Evolutionary conservation across 371 early-diverging fungal genomes (phyloP), one percentile per base, ranked within the genome.

Genomic region (Mortierella sp.): DNA sequence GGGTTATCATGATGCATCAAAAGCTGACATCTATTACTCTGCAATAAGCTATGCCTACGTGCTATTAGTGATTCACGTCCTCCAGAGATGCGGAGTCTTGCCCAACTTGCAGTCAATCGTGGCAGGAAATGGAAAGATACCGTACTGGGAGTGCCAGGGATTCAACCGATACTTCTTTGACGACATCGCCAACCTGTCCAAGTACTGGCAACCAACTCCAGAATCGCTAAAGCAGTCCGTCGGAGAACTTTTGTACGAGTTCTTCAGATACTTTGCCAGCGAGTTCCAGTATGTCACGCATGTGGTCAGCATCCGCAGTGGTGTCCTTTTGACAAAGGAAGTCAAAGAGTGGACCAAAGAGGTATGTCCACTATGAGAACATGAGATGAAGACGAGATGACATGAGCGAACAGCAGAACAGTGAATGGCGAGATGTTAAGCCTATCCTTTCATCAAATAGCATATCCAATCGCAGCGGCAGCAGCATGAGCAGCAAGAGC

Each of bases 1-100:
- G n/a, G n/a, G 14, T 3, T 43, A 39, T 39, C 14, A 39, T 39
- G 39, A 9, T 39, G 14, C 14, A 39, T 39, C 39, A 21, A 34
- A 24, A 12, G 6, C 34, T 34, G 34, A 12, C 47, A 22, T 31
- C n/a, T 22, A 10, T 8, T 21, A 29, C 29, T 34, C 16, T 43
- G 22, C 22, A 44, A 5, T 6, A 56, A 78, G 60, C 40, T 71
- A 78, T 39, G 57, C 64, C 9, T 79, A 86, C 89, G 92, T 37
- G 83, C 85, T 78, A 90, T 91, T 66, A 94, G 95, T 53, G 91
- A 95, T n/a, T 63, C 95, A 63, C 87, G 90, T 61, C 85, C 90
- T 40, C 90, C 81, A 85, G 61, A 40, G 77, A 60, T 67, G 72
- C 31, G 47, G 78, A 50, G 80, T 76, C 45, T 44, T 81, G 46